Evolutionary conservation across 345 rosid genomes (phyloP), one percentile per base, ranked within the genome.

Genomic region (Firmiana major): DNA sequence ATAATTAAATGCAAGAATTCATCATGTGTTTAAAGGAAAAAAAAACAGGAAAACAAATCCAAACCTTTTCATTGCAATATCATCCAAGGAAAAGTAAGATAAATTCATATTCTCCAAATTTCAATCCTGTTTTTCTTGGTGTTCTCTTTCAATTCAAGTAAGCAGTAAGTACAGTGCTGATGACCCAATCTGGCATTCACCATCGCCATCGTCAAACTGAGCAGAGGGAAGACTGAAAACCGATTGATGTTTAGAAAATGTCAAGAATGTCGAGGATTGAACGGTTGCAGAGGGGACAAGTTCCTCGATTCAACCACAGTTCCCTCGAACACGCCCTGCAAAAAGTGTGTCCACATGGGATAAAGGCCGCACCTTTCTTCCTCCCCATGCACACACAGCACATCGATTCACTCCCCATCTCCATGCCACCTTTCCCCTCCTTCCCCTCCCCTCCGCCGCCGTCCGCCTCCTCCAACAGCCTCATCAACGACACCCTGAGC

Each of bases 341-440:
- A 81, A 86, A 92, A 21, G 97, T 88, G 49, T 92, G 97, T 34
- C 97, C 97, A 85, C 97, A 92, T 57, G 97, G 93, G 65, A 92
- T 92, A 78, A 92, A 90, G 45, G 97, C 97, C 21, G 97, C 90
- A 0, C 93, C 93, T 71, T 90, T 90, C 59, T 84, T 86, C 75
- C 88, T 89, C 57, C 81, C 89, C 94, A 89, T 85, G 85, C 94
- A 90, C 87, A 92, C 97, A 91, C 97, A 92, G 77, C 97, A 92
- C 88, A 87, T 77, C 15, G 77, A 26, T 81, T 90, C 97, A 78
- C 13, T 78, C 4, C 91, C 87, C 79, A 12, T 53, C 28, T 63
- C 78, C 74, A 74, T 54, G 69, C 54, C 80, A 5, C 49, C 48
- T 58, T 24, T 79, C 28, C 49, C 42, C 42, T 55, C 9, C 19